Evolutionary conservation across 805 yeast species (phyloP), one percentile per base, ranked within the genome.

Genomic region (Spathaspora sp.): DNA sequence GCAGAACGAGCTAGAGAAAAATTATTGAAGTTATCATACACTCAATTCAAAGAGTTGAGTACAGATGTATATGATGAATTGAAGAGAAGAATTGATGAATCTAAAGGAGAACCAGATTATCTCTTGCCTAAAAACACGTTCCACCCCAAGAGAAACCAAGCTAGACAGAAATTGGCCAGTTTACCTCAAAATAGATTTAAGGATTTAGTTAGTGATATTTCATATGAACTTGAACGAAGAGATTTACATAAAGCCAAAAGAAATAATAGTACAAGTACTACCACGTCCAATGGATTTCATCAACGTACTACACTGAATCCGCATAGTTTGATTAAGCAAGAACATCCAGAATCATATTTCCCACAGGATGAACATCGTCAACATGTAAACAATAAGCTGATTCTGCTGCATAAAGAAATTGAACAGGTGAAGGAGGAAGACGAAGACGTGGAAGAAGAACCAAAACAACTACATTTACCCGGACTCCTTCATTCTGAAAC

Each of bases 1-100:
- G 92, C 92, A 5, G 83, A 81, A 40, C 84, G 89, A 63, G 97
- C 97, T 2, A 78, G 97, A 58, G 90, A 87, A 57, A 91, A 93
- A 68, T 77, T 93, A 47, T 77, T 87, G 55, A 90, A 89, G 62
- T 78, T 96, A 50, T 86, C 96, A 1, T 74, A 79, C 29, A 82
- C 86, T 7, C 99, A 96, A 68, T 91, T 94, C 64, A 78, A 80
- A 54, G 99, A 94, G 66, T 80, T 94, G 52, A 83, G 96, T 57
- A 91, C 97, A 2, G 99, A 94, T 66, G 97, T 94, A 11, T 87
- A 84, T 65, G 99, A 94, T 68, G 99, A 94, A 68, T 73, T 94
- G 54, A 82, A 83, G 60, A 81, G 99, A 62, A 79, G 99, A 56
- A 78, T 80, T 42, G 81, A 75, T 57, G 86, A 84, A 57, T 75